phyloP scores from a whole-genome alignment of 139 green algal genomes.

The Micractinium conductrix region DNA sequence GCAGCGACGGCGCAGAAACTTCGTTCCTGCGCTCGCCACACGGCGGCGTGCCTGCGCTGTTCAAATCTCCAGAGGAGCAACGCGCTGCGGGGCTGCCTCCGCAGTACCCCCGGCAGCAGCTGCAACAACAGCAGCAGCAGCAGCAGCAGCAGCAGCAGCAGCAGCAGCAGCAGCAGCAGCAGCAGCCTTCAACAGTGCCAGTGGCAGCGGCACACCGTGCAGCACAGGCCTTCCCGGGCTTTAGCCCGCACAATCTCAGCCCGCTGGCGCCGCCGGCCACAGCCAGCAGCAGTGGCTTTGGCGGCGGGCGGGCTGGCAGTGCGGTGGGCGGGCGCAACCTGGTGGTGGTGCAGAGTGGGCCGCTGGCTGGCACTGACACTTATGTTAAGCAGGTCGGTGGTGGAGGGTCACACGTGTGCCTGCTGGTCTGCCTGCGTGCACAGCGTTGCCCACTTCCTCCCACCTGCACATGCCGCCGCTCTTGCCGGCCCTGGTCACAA shows the following conservation, averaged over 20 bases:
- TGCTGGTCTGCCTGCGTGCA: neutral
- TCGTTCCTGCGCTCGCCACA: slow-evolving; percentile 11
- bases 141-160: slow-evolving; percentile 13
- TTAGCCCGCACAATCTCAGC: neutral
- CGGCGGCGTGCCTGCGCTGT: neutral
- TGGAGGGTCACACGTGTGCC: neutral
- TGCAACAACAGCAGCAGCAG: neutral
- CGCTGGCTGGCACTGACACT: neutral
- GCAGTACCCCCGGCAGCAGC: neutral
- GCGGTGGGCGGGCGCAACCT: slow-evolving; percentile 8
- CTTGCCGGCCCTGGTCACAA: too few relatives aligned
- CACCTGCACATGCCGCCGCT: too few relatives aligned
- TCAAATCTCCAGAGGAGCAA: slow-evolving; percentile 19
- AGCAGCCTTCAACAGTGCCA: neutral
- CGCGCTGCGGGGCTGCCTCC: neutral
- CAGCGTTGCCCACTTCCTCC: neutral
- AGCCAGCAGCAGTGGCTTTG: neutral
- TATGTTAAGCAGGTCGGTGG: neutral
- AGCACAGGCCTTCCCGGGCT: neutral
- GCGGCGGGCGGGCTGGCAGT: neutral
- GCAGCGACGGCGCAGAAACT: neutral
- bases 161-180: slow-evolving; percentile 5
- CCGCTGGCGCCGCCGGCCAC: neutral
- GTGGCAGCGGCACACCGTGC: neutral
- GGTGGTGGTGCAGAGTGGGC: neutral